Evolutionary conservation across 2,329 filamentous ascomycete genomes (phyloP), one percentile per base, ranked within the genome.

Genomic region (Periconia sp.): DNA sequence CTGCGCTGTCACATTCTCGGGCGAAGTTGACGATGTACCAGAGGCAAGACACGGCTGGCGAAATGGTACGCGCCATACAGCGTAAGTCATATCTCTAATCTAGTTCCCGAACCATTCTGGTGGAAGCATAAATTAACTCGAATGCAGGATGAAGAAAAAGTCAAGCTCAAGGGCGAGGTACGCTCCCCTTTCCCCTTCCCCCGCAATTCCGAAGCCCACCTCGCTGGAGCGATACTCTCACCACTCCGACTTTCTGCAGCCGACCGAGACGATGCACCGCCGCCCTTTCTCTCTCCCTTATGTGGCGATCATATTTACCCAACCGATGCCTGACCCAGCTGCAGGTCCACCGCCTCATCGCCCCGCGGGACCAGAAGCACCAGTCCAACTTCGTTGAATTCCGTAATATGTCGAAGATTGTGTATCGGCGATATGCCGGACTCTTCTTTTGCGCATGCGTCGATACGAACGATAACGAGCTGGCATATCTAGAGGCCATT

Each of bases 371-470:
- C 74, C 94, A 99, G 70, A 99, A 99, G 71, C 96, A 99, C 79
- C 94, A 99, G 72, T 96, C 91, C 75, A 99, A 99, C 78, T 99
- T 99, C 66, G 94, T 99, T 80, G 94, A 99, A 61, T 86, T 86
- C 77, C 88, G 89, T 56, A 89, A 91, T 74, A 91, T 72, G 58
- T 73, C 92, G 69, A 97, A 96, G 78, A 88, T 99, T 61, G 90
- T 99, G 40, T 99, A 99, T 78, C 87, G 95, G 31, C 88, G 94
- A 51, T 99, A 99, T 74, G 94, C 94, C 0, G 94, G 94, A 0
- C 84, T 99, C 46, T 99, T 99, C 83, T 99, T 99, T 79, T 99
- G 94, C 78, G 95, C 92, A 40, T 97, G 94, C 73, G 94, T 99
- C 68, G 94, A 99, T 74, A 95, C 92, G 37, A 97, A 96, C 72